These are phyloP conservation scores for Cairneyella variabilis DNA, from an alignment of 495 filamentous ascomycete genomes.

Conservation along the genomic window DNA sequence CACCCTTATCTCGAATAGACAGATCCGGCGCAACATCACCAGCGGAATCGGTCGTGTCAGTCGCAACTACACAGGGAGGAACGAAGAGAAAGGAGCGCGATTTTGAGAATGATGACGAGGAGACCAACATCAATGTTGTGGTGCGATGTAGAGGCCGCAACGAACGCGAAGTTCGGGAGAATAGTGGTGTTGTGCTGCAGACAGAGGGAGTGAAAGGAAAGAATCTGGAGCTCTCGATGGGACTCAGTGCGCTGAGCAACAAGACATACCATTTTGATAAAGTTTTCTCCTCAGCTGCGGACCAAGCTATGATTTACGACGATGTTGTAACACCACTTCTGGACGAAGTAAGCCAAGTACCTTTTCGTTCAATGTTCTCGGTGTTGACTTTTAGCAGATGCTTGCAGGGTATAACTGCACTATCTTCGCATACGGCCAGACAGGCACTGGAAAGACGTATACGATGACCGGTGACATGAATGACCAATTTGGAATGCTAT, in stretches of 20 bases:
- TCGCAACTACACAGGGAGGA: constrained; percentile 38
- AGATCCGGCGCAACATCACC: constrained; percentile 56
- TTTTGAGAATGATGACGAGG: constrained; percentile 69
- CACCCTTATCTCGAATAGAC: constrained; percentile 31
- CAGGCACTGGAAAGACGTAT: constrained; percentile 97
- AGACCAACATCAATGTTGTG: constrained; percentile 96
- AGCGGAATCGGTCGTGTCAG: constrained; percentile 56
- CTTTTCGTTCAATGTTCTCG: background rate
- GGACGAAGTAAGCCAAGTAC: constrained; percentile 65
- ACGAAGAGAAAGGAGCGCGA: constrained; percentile 80
- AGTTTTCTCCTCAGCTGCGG: constrained; percentile 93
- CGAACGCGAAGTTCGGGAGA: constrained; percentile 87
- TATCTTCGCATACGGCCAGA: constrained; percentile 97
- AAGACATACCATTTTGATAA: constrained; percentile 97
- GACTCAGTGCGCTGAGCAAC: constrained; percentile 84
- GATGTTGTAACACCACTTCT: constrained; percentile 89
- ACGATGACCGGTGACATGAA: constrained; percentile 99
- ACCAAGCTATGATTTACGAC: constrained; percentile 88
- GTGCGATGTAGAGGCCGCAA: constrained; percentile 91
- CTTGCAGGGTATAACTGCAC: constrained; percentile 96
- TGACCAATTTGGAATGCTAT: constrained; percentile 75
- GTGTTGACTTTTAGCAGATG: constrained; percentile 56
- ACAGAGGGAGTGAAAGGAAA: constrained; percentile 85
- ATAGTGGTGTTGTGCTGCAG: constrained; percentile 83
- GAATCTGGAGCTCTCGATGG: constrained; percentile 84